Percentiles rank a stretch among this genome's conserved stretches.
Conservation (phyloP, 2,329 filamentous ascomycete genomes). For the Torrubiella hemipterigena region DNA sequence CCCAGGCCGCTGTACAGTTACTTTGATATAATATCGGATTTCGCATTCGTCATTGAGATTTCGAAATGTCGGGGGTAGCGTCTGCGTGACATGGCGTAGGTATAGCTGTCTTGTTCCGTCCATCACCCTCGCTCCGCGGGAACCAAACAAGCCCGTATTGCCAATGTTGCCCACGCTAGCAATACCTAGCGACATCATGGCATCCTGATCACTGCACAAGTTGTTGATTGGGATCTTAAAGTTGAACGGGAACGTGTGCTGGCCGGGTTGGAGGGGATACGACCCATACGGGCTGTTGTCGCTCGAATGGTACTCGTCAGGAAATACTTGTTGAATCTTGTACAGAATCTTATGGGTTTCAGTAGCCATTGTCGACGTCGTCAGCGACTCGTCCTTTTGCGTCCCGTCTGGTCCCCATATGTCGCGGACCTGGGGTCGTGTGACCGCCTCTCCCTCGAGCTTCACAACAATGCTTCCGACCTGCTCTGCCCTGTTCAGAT, state of each 20-base stretch:
- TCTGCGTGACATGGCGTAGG: conserved; percentile 65
- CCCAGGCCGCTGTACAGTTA: conserved; percentile 80
- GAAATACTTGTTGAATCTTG: conserved; percentile 61
- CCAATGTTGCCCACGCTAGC: conserved; percentile 40
- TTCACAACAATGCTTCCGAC: conserved; percentile 69
- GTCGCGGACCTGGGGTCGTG: conserved; percentile 44
- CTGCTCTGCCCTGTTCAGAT: conserved; percentile 52
- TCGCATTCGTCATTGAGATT: conserved; percentile 80
- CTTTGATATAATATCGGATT: conserved; percentile 89
- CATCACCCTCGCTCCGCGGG: conserved; percentile 42
- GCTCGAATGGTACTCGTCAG: conserved; percentile 36
- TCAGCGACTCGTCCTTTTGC: conserved; percentile 21
- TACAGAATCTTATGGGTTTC: conserved; percentile 67
- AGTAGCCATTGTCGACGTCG: conserved; percentile 21
- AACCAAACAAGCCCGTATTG: conserved; percentile 38
- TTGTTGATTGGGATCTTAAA: conserved; percentile 75
- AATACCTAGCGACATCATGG: conserved; percentile 33
- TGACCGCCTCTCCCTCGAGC: conserved; percentile 68
- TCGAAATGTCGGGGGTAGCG: conserved; percentile 78
- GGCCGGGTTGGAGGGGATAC: conserved; percentile 53
- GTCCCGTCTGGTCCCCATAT: conserved; percentile 21
- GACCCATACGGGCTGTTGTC: conserved; percentile 28
- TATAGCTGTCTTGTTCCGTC: conserved; percentile 51
- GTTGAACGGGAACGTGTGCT: conserved; percentile 65
- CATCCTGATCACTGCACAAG: conserved; percentile 44